phyloP scores from a whole-genome alignment of 164 flowering plant species.

The Akebia trifoliata region DNA sequence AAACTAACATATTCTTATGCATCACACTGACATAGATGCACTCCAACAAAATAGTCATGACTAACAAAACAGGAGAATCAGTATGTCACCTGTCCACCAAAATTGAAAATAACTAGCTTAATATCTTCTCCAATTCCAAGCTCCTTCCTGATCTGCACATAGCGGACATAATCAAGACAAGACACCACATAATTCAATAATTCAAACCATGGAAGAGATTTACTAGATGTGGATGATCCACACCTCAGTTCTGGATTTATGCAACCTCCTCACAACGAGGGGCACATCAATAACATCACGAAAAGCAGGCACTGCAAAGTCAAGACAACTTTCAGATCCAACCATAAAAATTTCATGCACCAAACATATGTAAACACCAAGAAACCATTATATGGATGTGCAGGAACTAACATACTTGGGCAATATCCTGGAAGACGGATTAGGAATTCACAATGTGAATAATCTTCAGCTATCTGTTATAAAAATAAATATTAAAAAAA shows the following conservation, averaged over 20 bases:
- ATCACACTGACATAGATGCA: neutral
- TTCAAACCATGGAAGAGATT: neutral
- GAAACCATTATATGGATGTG: neutral
- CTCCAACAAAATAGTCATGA: neutral
- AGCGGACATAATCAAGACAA: neutral
- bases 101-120: slow-evolving; percentile 81
- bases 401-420: slow-evolving; percentile 63
- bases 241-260: slow-evolving; percentile 78
- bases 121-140: slow-evolving; percentile 77
- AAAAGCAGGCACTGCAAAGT: slow-evolving; percentile 90
- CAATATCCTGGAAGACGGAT: slow-evolving; percentile 98
- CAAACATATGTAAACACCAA: slow-evolving; percentile 1
- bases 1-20: too few relatives aligned
- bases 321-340: slow-evolving; percentile 11
- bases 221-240: neutral
- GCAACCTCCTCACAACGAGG: slow-evolving; percentile 85
- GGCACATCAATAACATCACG: slow-evolving; percentile 96
- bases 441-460: slow-evolving; percentile 88
- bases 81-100: slow-evolving; percentile 85
- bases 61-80: neutral
- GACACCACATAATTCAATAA: neutral
- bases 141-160: slow-evolving; percentile 65
- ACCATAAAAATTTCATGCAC: neutral
- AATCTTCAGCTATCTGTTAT: slow-evolving; percentile 94
- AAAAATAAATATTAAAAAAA: slow-evolving; percentile 13